A percentile compares a stretch with the other conserved stretches of the same genome.
phyloP scores from a whole-genome alignment of 2,329 filamentous ascomycete species.

The Curvularia hawaiiensis region DNA sequence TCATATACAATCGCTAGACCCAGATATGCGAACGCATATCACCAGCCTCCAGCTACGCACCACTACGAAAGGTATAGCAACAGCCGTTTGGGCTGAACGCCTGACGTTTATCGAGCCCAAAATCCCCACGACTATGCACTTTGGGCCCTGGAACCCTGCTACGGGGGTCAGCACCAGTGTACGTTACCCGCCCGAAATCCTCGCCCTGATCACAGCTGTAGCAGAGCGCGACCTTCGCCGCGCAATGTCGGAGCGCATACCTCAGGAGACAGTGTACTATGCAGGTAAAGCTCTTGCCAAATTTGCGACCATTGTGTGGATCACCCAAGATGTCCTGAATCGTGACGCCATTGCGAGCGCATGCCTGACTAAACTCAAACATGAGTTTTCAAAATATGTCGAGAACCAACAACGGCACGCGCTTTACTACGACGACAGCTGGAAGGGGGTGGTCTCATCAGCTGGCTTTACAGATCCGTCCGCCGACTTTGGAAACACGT shows the following conservation, averaged over 20 bases:
- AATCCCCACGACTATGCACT: constrained; percentile 76
- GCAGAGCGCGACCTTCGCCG: constrained; percentile 77
- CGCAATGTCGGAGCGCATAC: constrained; percentile 73
- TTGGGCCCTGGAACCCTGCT: constrained; percentile 74
- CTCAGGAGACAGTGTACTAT: constrained; percentile 89
- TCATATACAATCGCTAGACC: constrained; percentile 77
- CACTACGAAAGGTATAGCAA: constrained; percentile 82
- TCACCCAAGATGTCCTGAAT: constrained; percentile 61
- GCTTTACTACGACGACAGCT: constrained; percentile 63
- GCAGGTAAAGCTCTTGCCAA: constrained; percentile 66
- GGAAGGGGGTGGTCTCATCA: constrained; percentile 82
- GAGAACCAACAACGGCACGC: constrained; percentile 53
- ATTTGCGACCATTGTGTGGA: constrained; percentile 53
- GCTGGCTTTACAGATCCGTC: constrained; percentile 75
- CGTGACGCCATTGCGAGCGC: constrained; percentile 56
- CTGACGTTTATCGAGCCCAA: constrained; percentile 73
- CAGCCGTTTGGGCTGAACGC: constrained; percentile 64
- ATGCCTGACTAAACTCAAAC: constrained; percentile 57
- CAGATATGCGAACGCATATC: constrained; percentile 54
- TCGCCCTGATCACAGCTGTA: constrained; percentile 63
- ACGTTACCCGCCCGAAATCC: constrained; percentile 55
- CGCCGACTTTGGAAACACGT: constrained; percentile 83
- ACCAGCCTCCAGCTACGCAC: constrained; percentile 70
- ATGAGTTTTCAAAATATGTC: constrained; percentile 55
- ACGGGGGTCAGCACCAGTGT: constrained; percentile 41